Percentiles rank a stretch among this genome's conserved stretches.
phyloP scores from a whole-genome alignment of 176 grass and related monocot genomes.

The Echinochloa phyllopogon region DNA sequence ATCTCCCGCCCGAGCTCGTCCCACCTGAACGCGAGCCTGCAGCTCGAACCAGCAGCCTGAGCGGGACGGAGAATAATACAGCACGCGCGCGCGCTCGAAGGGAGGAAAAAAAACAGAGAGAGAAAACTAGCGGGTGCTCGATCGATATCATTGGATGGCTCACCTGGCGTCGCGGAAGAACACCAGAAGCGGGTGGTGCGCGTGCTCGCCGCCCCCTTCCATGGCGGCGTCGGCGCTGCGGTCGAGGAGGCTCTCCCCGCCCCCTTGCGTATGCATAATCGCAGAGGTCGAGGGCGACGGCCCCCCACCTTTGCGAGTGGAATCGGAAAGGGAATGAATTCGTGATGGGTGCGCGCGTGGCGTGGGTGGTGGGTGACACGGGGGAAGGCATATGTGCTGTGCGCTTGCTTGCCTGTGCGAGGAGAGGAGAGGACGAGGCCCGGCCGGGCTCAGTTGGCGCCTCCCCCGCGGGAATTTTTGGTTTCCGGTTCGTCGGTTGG shows the following conservation, averaged over 20 bases:
- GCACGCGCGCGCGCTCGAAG: no score
- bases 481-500: background rate
- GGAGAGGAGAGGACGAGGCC: background rate
- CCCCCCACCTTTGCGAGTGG: background rate
- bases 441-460: slow-evolving; percentile 14
- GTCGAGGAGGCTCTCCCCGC: slow-evolving; percentile 31
- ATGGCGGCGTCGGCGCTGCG: slow-evolving; percentile 29
- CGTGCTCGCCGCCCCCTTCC: background rate
- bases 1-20: slow-evolving; percentile 89
- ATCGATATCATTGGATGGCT: no score
- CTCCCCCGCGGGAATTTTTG: background rate
- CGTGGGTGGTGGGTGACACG: background rate
- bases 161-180: slow-evolving; percentile 60
- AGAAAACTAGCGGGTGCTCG: no score
- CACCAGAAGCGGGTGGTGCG: slow-evolving; percentile 44
- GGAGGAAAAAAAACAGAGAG: no score
- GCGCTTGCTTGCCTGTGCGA: background rate
- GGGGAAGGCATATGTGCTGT: slow-evolving; percentile 14
- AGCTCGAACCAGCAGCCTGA: background rate
- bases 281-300: background rate
- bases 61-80: background rate
- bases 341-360: background rate
- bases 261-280: background rate
- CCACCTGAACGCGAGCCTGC: slow-evolving; percentile 60
- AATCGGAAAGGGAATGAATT: background rate